Percentiles rank a stretch among this genome's conserved stretches.
Evolutionary conservation across 1,284 basidiomycete genomes (phyloP).

Genomic region (Schizopora paradoxa): DNA sequence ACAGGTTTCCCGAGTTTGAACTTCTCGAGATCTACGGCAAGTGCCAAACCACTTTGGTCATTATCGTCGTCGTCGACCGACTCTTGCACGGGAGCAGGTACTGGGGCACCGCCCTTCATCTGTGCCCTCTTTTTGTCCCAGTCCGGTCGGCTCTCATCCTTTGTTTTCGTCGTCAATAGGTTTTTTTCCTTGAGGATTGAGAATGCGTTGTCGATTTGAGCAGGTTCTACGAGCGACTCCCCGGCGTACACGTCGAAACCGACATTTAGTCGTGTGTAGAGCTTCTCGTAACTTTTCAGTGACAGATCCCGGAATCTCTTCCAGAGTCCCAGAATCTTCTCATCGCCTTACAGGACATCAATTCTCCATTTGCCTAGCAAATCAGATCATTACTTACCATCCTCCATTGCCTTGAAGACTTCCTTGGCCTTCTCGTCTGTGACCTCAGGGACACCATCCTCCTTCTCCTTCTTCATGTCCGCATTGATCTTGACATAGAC

Average conservation of each 20-base stretch:
- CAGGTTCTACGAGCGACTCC: conserved; percentile 83
- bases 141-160: conserved; percentile 15
- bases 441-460: conserved; percentile 21
- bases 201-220: conserved; percentile 72
- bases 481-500: conserved; percentile 94
- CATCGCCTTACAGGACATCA: too few relatives aligned
- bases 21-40: conserved; percentile 67
- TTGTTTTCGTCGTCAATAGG: conserved; percentile 15
- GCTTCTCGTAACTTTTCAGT: conserved; percentile 86
- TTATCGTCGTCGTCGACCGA: conserved; percentile 58
- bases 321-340: conserved; percentile 84
- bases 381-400: too few relatives aligned
- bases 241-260: conserved; percentile 93
- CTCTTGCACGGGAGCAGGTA: conserved; percentile 24
- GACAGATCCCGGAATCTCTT: conserved; percentile 89
- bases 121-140: conserved; percentile 36
- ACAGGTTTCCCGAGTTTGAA: conserved; percentile 91
- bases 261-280: conserved; percentile 90
- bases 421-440: conserved; percentile 76
- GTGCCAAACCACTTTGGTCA: conserved; percentile 8
- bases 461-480: conserved; percentile 66
- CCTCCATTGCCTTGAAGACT: conserved; percentile 96
- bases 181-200: conserved; percentile 47
- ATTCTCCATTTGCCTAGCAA: too few relatives aligned
- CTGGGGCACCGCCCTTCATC: conserved; percentile 35